Evolutionary conservation across 1,284 basidiomycete species (phyloP), one percentile per base, ranked within the genome.

Genomic region (Anthracocystis walkeri): DNA sequence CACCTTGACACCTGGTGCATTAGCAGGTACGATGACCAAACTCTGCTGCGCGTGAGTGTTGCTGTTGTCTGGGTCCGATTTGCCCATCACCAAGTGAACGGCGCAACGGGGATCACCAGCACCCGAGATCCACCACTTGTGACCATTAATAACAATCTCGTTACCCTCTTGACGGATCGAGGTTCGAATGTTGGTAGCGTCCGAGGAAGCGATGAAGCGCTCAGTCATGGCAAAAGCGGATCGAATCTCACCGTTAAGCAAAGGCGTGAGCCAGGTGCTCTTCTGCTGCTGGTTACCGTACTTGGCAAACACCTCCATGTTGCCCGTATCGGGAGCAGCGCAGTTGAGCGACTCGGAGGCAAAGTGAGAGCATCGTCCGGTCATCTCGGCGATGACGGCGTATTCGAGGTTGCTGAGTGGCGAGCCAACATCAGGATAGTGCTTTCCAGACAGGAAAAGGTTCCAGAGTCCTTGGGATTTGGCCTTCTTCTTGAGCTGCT

Each of bases 51-150:
- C 87, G 87, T 98, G 92, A 42, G 87, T 81, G 82, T 90, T 90
- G 70, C 89, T 87, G 86, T 93, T 93, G 56, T 87, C 87, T 5
- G 92, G 90, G 84, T 94, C 92, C 72, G 91, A 93, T 88, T 94
- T 94, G 70, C 94, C 96, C 88, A 99, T 92, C 46, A 98, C 93
- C 58, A 99, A 90, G 85, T 99, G 96, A 7, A 99, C 83, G 67
- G 90, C 90, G 75, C 91, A 93, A 64, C 96, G 89, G 49, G 94
- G 94, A 86, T 99, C 95, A 38, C 95, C 95, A 5, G 96, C 96
- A 55, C 96, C 96, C 45, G 93, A 95, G 86, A 98, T 98, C 92
- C 93, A 98, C 95, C 96, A 98, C 89, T 99, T 99, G 87, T 96
- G 94, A 1, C 96, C 96, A 82, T 93, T 95, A 79, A 99, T 91